These are phyloP conservation scores for Omphalea diandra DNA, from an alignment of 441 rosid genomes.

Conservation along the genomic window DNA sequence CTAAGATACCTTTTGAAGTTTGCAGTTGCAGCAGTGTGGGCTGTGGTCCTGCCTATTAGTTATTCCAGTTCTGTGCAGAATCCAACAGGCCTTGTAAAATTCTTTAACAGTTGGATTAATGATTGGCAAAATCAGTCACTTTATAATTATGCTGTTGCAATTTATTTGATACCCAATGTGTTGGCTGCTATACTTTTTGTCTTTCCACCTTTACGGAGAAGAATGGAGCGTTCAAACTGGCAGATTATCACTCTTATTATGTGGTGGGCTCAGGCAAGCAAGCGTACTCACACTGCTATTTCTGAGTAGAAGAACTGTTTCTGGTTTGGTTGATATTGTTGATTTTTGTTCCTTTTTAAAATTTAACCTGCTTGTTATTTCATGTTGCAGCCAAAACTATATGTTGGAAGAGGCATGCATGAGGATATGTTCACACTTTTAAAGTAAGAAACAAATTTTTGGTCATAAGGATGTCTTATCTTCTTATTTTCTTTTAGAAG, in stretches of 20 bases:
- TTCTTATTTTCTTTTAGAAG: background rate
- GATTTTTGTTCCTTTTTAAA: background rate
- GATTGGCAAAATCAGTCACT: conserved; percentile 68
- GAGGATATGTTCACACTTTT: conserved; percentile 83
- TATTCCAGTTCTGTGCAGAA: conserved; percentile 74
- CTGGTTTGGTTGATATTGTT: conserved; percentile 8
- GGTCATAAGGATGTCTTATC: conserved; percentile 13
- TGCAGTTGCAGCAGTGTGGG: conserved; percentile 83
- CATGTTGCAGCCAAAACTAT: conserved; percentile 72
- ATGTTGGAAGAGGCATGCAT: conserved; percentile 98
- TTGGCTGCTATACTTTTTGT: conserved; percentile 76
- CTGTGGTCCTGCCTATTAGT: conserved; percentile 75
- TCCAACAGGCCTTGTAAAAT: conserved; percentile 71
- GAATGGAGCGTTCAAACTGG: conserved; percentile 88
- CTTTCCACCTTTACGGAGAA: conserved; percentile 75
- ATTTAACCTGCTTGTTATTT: conserved; percentile 10
- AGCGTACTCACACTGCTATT: conserved; percentile 29
- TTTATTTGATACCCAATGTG: conserved; percentile 80
- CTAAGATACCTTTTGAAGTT: conserved; percentile 80
- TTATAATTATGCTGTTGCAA: conserved; percentile 74
- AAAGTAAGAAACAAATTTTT: conserved; percentile 57
- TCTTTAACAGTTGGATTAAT: conserved; percentile 62
- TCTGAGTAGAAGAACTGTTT: background rate
- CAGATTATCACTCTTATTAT: conserved; percentile 66
- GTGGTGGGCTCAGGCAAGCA: conserved; percentile 99